These are phyloP conservation scores for Wickerhamiella alocasiicola DNA, from an alignment of 805 yeast genomes.

Conservation along the genomic window DNA sequence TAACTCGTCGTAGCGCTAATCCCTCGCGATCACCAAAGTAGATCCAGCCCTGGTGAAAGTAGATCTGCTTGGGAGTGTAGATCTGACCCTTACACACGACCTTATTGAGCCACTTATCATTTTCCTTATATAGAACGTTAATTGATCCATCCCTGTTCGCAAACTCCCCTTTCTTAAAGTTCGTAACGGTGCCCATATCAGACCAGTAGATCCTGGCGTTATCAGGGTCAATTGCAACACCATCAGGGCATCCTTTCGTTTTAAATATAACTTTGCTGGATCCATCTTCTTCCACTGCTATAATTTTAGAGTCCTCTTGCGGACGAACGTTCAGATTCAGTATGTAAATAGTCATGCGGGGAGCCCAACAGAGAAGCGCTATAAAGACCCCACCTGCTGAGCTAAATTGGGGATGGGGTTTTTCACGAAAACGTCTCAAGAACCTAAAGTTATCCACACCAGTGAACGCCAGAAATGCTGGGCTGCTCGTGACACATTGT, in stretches of 20 bases:
- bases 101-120: background rate
- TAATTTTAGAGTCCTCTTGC: no score
- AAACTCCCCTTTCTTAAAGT: background rate
- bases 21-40: constrained; percentile 12
- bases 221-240: background rate
- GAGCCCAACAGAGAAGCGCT: no score
- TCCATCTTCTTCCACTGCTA: no score
- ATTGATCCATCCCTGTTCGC: constrained; percentile 7
- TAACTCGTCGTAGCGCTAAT: background rate
- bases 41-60: background rate
- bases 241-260: constrained; percentile 4
- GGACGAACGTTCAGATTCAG: no score
- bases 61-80: constrained; percentile 9
- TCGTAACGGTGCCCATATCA: constrained; percentile 20
- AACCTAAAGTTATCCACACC: constrained; percentile 31
- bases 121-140: background rate
- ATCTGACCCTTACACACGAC: background rate
- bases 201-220: constrained; percentile 4
- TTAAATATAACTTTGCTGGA: no score
- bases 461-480: constrained; percentile 65
- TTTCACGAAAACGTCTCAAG: constrained; percentile 4
- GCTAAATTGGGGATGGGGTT: constrained; percentile 4
- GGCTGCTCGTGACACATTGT: constrained; percentile 74
- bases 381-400: no score
- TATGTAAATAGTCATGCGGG: no score